These are phyloP conservation scores for Rhizomucor pusillus DNA, from an alignment of 371 early-diverging fungal species.

Conservation along the genomic window DNA sequence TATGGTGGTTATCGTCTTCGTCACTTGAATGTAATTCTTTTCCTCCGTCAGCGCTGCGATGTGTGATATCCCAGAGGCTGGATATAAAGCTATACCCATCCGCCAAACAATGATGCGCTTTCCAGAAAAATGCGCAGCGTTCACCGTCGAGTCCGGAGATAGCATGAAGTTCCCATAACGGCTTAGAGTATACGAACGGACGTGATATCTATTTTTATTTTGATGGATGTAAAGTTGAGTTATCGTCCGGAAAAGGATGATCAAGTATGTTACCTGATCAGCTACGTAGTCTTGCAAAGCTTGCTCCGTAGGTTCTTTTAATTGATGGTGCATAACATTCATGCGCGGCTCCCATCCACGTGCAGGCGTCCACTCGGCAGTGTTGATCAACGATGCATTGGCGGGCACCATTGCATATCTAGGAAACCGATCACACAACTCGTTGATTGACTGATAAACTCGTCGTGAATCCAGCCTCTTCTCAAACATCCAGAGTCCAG, in stretches of 20 bases:
- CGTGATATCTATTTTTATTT: conserved; percentile 17
- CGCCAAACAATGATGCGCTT: conserved; percentile 33
- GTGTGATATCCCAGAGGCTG: conserved; percentile 7
- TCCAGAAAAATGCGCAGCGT: conserved; percentile 35
- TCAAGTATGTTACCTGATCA: conserved; percentile 11
- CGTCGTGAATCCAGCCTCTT: conserved; percentile 11
- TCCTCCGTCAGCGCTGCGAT: background rate
- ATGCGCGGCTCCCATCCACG: conserved; percentile 16
- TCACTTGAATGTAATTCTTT: background rate
- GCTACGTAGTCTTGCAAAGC: conserved; percentile 24
- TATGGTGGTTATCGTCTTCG: background rate
- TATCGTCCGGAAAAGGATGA: no score
- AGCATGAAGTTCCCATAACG: conserved; percentile 34
- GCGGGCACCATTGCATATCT: conserved; percentile 21
- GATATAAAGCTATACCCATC: conserved; percentile 33
- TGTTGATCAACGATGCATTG: conserved; percentile 14
- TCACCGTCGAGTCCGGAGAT: conserved; percentile 28
- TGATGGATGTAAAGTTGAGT: no score
- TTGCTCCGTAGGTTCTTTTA: conserved; percentile 16
- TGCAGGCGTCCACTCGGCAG: conserved; percentile 20
- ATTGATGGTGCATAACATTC: conserved; percentile 19
- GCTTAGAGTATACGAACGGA: conserved; percentile 29
- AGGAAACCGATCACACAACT: conserved; percentile 22
- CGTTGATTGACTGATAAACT: conserved; percentile 16
- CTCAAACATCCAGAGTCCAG: conserved; percentile 31